Base-by-base conservation (phyloP, 2,329 filamentous ascomycete genomes). In the Trichoderma koningii region DNA sequence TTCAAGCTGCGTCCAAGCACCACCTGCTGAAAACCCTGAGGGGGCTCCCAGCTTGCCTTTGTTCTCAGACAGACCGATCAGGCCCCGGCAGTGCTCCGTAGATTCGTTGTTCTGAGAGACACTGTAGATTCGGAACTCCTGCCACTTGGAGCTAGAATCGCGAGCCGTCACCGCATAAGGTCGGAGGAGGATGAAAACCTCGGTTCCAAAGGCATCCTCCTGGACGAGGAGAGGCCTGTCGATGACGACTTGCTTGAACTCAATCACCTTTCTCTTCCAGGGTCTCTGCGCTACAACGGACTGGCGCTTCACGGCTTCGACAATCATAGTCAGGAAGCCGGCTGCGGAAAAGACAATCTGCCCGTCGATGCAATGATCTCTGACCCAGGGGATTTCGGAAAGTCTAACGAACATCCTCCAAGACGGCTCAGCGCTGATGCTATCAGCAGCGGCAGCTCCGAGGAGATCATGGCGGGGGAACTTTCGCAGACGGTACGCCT, bases 321-420 rank as follows among this genome's bases (percentile, higher is more conserved):
- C 68, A n/a, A 71, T 74, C 72, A 76, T 76, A 21, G 70, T 64
- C 10, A 77, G 66, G 56, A 76, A 77, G 7, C 71, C 76, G 1
- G 76, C 72, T 10, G 64, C 72, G 2, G 76, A 76, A 62, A 76
- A 77, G 0, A 78, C 68, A 10, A 73, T 63, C 12, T 70, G 65
- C 0, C 68, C 68, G 23, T 71, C 67, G 10, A 77, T 69, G 5
- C 65, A 62, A 55, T 78, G 77, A 17, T 73, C 73, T 1, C 60
- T 56, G 6, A 78, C 48, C 76, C 76, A 78, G 2, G 73, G 72
- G 0, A 73, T 55, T 52, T 75, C 70, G 1, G 70, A 68, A 2
- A 73, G 55, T 0, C 61, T 50, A 2, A 79, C 62, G 3, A 71
- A 65, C 51, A 76, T 75, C 2, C 76, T 65, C 77, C 77, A 79